Evolutionary conservation across 176 grass and related monocot species (phyloP).

Genomic region (Neostapfia colusana): DNA sequence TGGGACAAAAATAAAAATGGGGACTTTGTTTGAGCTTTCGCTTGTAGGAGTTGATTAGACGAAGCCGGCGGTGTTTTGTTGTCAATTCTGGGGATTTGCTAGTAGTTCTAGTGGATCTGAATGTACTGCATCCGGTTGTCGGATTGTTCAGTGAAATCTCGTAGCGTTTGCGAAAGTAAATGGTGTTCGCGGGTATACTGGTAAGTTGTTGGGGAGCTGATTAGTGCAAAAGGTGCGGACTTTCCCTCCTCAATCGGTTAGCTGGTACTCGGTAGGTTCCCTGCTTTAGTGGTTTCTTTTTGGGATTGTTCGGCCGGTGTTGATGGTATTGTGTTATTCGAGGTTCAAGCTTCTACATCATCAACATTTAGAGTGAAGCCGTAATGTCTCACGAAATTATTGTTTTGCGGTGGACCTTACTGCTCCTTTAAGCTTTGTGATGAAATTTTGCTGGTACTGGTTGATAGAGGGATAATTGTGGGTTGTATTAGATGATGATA

Average conservation of each 20-base stretch:
- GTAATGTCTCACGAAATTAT: neutral
- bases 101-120: conserved; percentile 3
- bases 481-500: no score
- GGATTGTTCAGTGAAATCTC: neutral
- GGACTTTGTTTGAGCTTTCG: neutral
- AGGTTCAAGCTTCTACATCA: neutral
- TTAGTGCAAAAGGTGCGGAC: neutral
- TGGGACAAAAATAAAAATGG: neutral
- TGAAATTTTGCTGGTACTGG: neutral
- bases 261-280: conserved; percentile 22
- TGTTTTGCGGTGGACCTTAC: neutral
- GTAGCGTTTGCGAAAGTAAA: neutral
- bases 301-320: conserved; percentile 9
- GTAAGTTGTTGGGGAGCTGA: conserved; percentile 15
- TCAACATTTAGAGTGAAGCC: conserved; percentile 25
- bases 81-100: neutral
- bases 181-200: neutral
- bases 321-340: neutral
- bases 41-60: neutral
- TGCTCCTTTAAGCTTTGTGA: neutral
- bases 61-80: neutral
- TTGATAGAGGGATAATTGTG: no score
- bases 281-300: conserved; percentile 33
- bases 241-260: neutral
- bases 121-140: neutral